These are phyloP conservation scores for Aspergillus sp. DNA, from an alignment of 2,329 filamentous ascomycete genomes.

Conservation along the genomic window DNA sequence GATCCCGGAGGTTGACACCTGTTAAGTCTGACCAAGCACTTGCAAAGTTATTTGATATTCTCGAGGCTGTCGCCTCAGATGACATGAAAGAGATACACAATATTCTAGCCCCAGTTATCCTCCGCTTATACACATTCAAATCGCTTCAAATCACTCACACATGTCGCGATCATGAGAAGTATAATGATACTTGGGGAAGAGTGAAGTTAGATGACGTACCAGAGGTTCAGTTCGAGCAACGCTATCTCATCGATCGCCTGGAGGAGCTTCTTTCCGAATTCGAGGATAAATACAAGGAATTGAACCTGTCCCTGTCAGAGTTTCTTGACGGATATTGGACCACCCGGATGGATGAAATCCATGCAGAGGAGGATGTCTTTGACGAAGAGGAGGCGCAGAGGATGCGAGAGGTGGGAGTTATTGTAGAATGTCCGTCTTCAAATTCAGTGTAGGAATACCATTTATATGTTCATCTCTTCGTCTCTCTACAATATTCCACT, in stretches of 20 bases:
- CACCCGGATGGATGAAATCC: not conserved
- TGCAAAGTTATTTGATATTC: not conserved
- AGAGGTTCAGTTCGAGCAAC: slow-evolving; percentile 2
- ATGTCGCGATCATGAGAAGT: not conserved
- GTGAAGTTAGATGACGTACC: not conserved
- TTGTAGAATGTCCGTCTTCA: not conserved
- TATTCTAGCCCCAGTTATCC: not conserved
- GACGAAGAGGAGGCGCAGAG: not conserved
- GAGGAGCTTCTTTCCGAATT: slow-evolving; percentile 1
- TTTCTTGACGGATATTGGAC: slow-evolving; percentile 1
- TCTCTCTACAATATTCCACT: not conserved
- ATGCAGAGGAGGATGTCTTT: not conserved
- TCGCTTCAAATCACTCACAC: not conserved
- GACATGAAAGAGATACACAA: not conserved
- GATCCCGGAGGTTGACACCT: not conserved
- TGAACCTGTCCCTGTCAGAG: not conserved
- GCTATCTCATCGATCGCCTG: not conserved
- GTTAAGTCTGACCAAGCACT: no score
- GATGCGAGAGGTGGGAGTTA: not conserved
- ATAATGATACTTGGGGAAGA: not conserved
- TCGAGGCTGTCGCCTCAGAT: not conserved
- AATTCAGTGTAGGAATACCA: not conserved
- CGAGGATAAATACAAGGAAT: slow-evolving; percentile 1
- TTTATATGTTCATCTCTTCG: not conserved
- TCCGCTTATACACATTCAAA: slow-evolving; percentile 1